Evolutionary conservation across 1,284 basidiomycete species (phyloP), one percentile per base, ranked within the genome.

Genomic region (Marasmius tenuissimus): DNA sequence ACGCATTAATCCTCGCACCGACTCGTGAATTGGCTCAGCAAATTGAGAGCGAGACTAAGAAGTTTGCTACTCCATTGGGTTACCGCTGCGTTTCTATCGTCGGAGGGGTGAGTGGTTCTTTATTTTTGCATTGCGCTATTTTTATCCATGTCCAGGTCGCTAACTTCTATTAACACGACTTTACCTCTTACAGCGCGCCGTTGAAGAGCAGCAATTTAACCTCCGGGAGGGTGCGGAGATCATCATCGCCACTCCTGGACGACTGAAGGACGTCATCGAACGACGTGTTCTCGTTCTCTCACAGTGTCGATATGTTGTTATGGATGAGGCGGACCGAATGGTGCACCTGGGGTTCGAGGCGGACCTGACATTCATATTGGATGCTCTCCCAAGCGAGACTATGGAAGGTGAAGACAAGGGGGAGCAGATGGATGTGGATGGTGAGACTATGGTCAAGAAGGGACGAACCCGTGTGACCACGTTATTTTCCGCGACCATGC

Each of bases 281-380:
- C 87, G 96, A 53, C 94, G 94, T 73, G 94, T 98, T 54, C 83
- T 99, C 39, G 96, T 99, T 40, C 85, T 99, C 56, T 91, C 91
- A 4, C 97, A 99, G 76, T 98, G 97, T 76, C 93, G 93, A 1
- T 99, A 98, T 72, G 89, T 99, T 58, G 96, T 99, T 65, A 97
- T 99, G 95, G 97, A 99, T 75, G 97, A 99, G 80, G 97, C 97
- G 18, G 97, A 99, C 75, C 87, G 96, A 60, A 98, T 99, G 97
- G 95, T 99, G 61, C 91, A 97, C 71, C 87, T 99, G 37, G 97
- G 97, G 10, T 99, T 98, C 75, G 97, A 99, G 75, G 86, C 85
- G 14, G 95, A 97, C 72, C 80, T 99, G 57, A 95, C 93, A 45
- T 98, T 94, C 73, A 99, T 99, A 68, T 81, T 99, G 57, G 97